These are phyloP conservation scores for Cicer cuneatum DNA, from an alignment of 306 rosid species.

Conservation along the genomic window DNA sequence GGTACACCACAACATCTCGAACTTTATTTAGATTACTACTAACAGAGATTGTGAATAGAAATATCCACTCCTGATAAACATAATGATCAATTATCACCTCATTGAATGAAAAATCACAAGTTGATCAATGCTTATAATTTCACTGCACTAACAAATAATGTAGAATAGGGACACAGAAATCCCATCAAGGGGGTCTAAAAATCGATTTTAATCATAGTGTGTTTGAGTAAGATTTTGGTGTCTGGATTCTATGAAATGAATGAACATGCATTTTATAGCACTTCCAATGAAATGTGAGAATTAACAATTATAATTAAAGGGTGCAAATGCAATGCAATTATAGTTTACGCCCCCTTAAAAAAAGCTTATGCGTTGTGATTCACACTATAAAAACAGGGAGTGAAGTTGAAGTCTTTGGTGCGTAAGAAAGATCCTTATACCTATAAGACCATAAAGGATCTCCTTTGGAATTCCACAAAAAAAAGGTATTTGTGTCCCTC, in stretches of 20 bases:
- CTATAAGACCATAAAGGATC: too few species aligned
- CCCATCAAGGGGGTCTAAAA: slow-evolving; percentile 31
- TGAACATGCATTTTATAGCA: too few species aligned
- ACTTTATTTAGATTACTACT: not conserved
- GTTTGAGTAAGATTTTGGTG: slow-evolving; percentile 18
- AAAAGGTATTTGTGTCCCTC: too few species aligned
- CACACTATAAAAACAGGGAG: slow-evolving; percentile 59
- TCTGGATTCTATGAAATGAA: not conserved
- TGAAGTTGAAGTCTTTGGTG: slow-evolving; percentile 49
- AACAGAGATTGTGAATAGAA: not conserved
- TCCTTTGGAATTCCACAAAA: too few species aligned
- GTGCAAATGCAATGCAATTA: slow-evolving; percentile 52
- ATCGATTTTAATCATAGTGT: slow-evolving; percentile 19
- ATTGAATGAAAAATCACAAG: slow-evolving; percentile 51
- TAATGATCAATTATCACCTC: slow-evolving; percentile 64
- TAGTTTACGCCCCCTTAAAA: slow-evolving; percentile 47
- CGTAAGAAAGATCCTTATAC: too few species aligned
- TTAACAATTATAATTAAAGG: slow-evolving; percentile 41
- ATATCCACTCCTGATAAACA: slow-evolving; percentile 20
- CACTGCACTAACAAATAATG: slow-evolving; percentile 33
- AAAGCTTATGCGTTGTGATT: slow-evolving; percentile 55
- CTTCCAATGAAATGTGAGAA: slow-evolving; percentile 50
- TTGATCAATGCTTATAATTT: slow-evolving; percentile 44
- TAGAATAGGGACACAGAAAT: slow-evolving; percentile 19
- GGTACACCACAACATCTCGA: not conserved